Evolutionary conservation across 2,329 filamentous ascomycete species (phyloP).

Genomic region (Leptodontidium sp.): DNA sequence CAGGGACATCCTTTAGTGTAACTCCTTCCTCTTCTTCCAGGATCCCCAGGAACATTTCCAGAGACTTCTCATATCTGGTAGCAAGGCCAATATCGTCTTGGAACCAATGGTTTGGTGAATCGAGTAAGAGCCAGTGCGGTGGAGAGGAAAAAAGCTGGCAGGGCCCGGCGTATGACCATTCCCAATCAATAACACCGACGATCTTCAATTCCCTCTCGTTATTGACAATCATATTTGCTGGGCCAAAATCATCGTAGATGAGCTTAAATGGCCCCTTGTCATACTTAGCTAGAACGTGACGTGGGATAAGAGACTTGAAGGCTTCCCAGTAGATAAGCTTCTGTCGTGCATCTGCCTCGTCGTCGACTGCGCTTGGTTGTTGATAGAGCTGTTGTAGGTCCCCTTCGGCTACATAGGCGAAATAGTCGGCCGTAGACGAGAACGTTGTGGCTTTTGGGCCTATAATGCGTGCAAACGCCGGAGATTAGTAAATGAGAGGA

Average conservation of each 20-base stretch:
- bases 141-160: constrained; percentile 49
- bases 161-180: constrained; percentile 50
- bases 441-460: constrained; percentile 38
- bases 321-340: constrained; percentile 45
- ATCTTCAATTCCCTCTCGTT: constrained; percentile 46
- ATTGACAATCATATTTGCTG: constrained; percentile 49
- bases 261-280: constrained; percentile 47
- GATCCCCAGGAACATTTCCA: constrained; percentile 24
- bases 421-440: constrained; percentile 47
- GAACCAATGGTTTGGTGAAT: constrained; percentile 28
- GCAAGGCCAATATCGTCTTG: constrained; percentile 22
- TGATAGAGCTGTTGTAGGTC: constrained; percentile 47
- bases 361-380: constrained; percentile 46
- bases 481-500: constrained; percentile 18
- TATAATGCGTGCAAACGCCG: constrained; percentile 3
- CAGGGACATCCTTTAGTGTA: constrained; percentile 21
- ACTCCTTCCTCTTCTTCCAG: constrained; percentile 24
- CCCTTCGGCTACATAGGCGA: constrained; percentile 36
- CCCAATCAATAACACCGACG: constrained; percentile 48
- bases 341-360: constrained; percentile 41
- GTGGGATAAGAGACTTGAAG: constrained; percentile 41
- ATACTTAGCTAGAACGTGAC: constrained; percentile 37
- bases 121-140: constrained; percentile 46
- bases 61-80: constrained; percentile 22
- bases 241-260: constrained; percentile 49